Conservation (phyloP, 176 grass and related monocot species). For the Cymbopogon citratus region DNA sequence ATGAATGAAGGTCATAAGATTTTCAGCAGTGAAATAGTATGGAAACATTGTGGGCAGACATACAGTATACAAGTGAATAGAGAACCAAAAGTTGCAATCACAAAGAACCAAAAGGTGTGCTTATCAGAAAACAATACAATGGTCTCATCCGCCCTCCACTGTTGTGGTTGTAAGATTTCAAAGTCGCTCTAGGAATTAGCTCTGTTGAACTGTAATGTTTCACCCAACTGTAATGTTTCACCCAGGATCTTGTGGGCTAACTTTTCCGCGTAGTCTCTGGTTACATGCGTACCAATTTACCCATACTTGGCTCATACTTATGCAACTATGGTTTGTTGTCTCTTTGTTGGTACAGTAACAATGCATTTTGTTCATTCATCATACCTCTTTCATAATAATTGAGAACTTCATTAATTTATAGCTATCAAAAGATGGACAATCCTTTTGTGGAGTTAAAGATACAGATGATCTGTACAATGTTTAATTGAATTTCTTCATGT, state of each 20-base stretch:
- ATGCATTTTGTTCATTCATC: background rate
- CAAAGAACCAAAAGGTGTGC: background rate
- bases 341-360: background rate
- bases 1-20: background rate
- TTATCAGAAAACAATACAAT: background rate
- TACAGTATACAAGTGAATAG: background rate
- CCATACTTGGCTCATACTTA: background rate
- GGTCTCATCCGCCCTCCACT: background rate
- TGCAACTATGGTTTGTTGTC: background rate
- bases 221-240: too few species aligned
- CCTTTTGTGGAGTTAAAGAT: slow-evolving; percentile 48
- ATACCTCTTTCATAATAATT: slow-evolving; percentile 4
- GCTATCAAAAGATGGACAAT: slow-evolving; percentile 53
- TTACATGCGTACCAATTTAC: background rate
- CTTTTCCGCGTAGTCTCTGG: background rate
- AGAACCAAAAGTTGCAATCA: background rate
- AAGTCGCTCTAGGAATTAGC: background rate
- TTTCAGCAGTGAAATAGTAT: background rate
- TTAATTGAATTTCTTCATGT: slow-evolving; percentile 44
- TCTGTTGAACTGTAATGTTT: background rate
- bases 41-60: background rate
- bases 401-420: background rate
- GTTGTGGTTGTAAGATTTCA: background rate
- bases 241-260: background rate
- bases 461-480: slow-evolving; percentile 37